Conservation (phyloP, 257 asterid species). For the Thymus mandschuricus region DNA sequence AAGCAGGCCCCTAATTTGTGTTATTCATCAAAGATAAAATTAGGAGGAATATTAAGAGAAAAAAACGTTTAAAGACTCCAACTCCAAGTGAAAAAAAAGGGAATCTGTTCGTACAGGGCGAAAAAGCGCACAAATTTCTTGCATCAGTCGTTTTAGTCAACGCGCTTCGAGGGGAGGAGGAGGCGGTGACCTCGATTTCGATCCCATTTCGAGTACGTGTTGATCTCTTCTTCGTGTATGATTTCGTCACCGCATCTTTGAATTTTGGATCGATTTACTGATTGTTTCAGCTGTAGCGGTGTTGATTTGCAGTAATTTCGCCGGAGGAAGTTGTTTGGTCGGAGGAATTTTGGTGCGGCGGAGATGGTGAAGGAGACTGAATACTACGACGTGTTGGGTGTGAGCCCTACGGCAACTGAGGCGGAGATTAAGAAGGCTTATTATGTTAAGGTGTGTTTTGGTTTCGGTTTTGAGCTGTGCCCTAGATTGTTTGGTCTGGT, state of each 20-base stretch:
- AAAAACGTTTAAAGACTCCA: not conserved
- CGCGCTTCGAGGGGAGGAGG: slow-evolving; percentile 29
- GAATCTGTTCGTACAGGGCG: not conserved
- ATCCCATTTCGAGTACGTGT: slow-evolving; percentile 14
- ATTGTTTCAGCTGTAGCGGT: slow-evolving; percentile 12
- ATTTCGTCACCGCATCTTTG: not conserved
- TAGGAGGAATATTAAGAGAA: not conserved
- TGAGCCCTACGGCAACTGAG: slow-evolving; percentile 69
- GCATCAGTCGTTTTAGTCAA: slow-evolving; percentile 34
- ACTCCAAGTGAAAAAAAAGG: not conserved
- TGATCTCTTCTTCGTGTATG: slow-evolving; percentile 3
- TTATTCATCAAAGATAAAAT: too few species aligned
- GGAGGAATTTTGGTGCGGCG: slow-evolving; percentile 25
- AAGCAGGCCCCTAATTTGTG: too few species aligned
- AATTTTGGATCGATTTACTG: slow-evolving; percentile 22
- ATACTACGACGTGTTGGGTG: slow-evolving; percentile 78
- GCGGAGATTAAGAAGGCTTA: slow-evolving; percentile 76
- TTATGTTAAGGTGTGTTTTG: slow-evolving; percentile 59
- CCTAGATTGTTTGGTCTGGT: slow-evolving; percentile 14
- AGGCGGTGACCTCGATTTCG: slow-evolving; percentile 12
- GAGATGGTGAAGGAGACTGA: slow-evolving; percentile 82
- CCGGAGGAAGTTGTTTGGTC: slow-evolving; percentile 15
- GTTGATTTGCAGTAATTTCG: slow-evolving; percentile 19
- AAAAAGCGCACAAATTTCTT: not conserved
- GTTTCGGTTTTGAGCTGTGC: slow-evolving; percentile 15